Evolutionary conservation across 108 stramenopile genomes (phyloP), one percentile per base, ranked within the genome.

Genomic region (Halocafeteria seosinensis): DNA sequence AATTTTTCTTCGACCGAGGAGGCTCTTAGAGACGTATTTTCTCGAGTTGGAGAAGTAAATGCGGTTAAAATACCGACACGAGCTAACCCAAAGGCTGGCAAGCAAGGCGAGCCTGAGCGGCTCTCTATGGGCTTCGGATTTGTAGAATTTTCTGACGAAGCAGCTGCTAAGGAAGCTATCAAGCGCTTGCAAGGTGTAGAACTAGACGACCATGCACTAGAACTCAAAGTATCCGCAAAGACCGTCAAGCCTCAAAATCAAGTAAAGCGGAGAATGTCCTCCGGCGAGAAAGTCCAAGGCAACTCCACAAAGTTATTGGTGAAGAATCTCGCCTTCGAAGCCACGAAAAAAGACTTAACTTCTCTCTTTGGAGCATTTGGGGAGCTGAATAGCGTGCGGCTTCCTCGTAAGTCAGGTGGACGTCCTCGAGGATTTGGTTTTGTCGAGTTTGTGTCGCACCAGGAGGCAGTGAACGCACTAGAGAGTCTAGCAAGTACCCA

Each of bases 321-420:
- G 30, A 84, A 90, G 31, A 98, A 98, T 55, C 85, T 98, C 25
- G 91, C 97, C 3, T 98, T 98, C 55, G 85, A 95, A 69, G 94
- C 94, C 1, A 88, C 87, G 5, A 71, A 84, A 3, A 78, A 75
- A 32, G 97, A 99, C 62, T 50, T 99, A 13, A 69, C 88, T 6
- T 75, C 88, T 70, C 78, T 99, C 13, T 94, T 95, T 74, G 88
- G 83, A 17, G 75, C 85, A 31, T 91, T 89, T 63, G 94, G 94
- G 12, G 81, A 88, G 50, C 74, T 99, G 21, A 88, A 87, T 63
- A 81, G 78, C 42, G 89, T 95, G 17, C 90, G 93, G 3, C 68
- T 99, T n/a, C 97, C 97, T 3, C 92, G 91, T 70, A 91, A 91
- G 75, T 89, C 90, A 66, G 93, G 91, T 72, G 94, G 93, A 17